Evolutionary conservation across 495 filamentous ascomycete species (phyloP).

Genomic region (Penicillium desertorum): DNA sequence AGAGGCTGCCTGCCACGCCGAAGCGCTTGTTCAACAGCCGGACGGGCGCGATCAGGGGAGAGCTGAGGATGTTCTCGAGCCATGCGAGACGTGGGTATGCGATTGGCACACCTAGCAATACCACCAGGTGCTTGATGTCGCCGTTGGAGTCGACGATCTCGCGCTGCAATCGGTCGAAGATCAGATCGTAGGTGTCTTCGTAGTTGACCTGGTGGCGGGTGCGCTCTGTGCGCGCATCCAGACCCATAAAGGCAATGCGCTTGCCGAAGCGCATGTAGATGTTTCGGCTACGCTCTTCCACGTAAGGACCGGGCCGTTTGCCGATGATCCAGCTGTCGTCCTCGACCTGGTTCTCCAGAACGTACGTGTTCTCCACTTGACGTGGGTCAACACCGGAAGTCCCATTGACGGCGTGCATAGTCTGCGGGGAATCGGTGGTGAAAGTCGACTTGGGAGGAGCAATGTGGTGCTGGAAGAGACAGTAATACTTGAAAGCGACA

Average conservation of each 20-base stretch:
- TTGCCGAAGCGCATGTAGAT: slow-evolving; percentile 83
- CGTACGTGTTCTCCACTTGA: slow-evolving; percentile 67
- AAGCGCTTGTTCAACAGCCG: slow-evolving; percentile 89
- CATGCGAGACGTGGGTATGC: slow-evolving; percentile 92
- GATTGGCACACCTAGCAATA: slow-evolving; percentile 89
- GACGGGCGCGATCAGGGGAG: slow-evolving; percentile 79
- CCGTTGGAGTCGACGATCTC: slow-evolving; percentile 63
- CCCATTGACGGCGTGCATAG: slow-evolving; percentile 49
- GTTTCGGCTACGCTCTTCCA: slow-evolving; percentile 74
- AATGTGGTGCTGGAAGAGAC: slow-evolving; percentile 92
- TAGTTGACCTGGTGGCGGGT: slow-evolving; percentile 92
- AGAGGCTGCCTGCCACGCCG: slow-evolving; percentile 77
- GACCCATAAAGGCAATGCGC: slow-evolving; percentile 78
- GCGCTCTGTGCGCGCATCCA: slow-evolving; percentile 90
- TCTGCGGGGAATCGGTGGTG: slow-evolving; percentile 66
- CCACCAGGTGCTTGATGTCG: slow-evolving; percentile 75
- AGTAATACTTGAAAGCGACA: slow-evolving; percentile 84
- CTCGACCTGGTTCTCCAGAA: slow-evolving; percentile 55
- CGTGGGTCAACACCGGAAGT: slow-evolving; percentile 58
- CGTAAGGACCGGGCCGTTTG: slow-evolving; percentile 70
- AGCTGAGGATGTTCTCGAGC: slow-evolving; percentile 86
- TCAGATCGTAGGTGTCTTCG: slow-evolving; percentile 79
- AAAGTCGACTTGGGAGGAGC: slow-evolving; percentile 79
- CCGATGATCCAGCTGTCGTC: slow-evolving; percentile 83
- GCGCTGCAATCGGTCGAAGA: slow-evolving; percentile 66